These are phyloP conservation scores for Lepraria neglecta DNA, from an alignment of 495 filamentous ascomycete species.

Conservation along the genomic window DNA sequence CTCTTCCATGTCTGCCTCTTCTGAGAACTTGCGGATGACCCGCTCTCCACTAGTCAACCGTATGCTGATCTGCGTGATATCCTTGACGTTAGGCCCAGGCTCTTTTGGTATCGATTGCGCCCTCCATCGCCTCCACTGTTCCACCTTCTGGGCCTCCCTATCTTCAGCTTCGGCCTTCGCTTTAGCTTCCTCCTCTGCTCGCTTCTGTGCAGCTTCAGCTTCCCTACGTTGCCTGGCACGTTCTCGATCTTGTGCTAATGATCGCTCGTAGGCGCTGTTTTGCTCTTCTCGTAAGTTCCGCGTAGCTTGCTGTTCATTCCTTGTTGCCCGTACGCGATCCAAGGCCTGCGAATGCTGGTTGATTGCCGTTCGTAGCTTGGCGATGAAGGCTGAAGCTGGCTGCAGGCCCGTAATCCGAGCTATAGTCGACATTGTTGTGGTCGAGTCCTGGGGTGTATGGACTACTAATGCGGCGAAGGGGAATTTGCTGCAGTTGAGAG, in stretches of 20 bases:
- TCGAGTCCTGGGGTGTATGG: conserved; percentile 73
- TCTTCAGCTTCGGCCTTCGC: conserved; percentile 60
- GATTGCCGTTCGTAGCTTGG: conserved; percentile 64
- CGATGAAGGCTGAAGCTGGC: conserved; percentile 58
- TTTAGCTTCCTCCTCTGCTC: conserved; percentile 55
- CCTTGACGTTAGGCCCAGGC: conserved; percentile 56
- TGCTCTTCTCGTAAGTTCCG: conserved; percentile 75
- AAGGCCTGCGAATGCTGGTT: conserved; percentile 63
- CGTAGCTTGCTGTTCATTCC: conserved; percentile 70
- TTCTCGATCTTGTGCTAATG: conserved; percentile 79
- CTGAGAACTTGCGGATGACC: conserved; percentile 65
- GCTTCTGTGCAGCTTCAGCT: conserved; percentile 59
- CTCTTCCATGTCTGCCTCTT: conserved; percentile 67
- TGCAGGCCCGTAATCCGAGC: conserved; percentile 66
- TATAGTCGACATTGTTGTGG: conserved; percentile 80
- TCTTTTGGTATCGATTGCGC: conserved; percentile 59
- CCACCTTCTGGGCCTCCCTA: conserved; percentile 48
- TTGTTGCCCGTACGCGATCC: conserved; percentile 56
- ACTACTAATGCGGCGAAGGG: conserved; percentile 80
- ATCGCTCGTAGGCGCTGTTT: conserved; percentile 86
- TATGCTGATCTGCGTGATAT: conserved; percentile 73
- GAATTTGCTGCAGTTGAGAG: conserved; percentile 80
- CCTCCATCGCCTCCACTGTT: conserved; percentile 78
- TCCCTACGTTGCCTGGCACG: conserved; percentile 66
- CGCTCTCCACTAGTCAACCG: conserved; percentile 67